Base-by-base conservation (phyloP, 2,329 filamentous ascomycete species). In the Ophiostoma australiae region DNA sequence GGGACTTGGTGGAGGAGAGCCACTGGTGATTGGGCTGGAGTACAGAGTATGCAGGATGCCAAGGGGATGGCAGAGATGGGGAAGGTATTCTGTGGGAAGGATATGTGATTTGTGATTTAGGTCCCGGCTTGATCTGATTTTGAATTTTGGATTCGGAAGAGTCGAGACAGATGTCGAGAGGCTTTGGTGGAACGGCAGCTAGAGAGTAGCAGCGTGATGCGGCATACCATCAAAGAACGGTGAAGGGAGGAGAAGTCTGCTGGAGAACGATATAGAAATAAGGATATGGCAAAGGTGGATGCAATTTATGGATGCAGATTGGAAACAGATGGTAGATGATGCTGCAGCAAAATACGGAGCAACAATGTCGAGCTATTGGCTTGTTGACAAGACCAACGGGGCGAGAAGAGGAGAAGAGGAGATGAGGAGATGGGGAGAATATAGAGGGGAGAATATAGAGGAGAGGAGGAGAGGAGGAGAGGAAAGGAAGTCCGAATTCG, bases 251-350 rank as follows among this genome's bases (percentile, higher is more conserved):
- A 27, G 52, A 7, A 27, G n/a, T 27, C 52, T 13, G 27, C 58
- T 63, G 58, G 58, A 63, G 58, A 63, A 63, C 13, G 27, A 63
- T 63, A 63, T 63, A 63, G 58, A 63, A 58, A 33, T 63, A 63
- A 63, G 27, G 52, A 23, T 58, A 58, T 58, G 27, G 58, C 27
- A 63, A 58, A 63, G 58, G 23, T 33, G 58, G 58, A 63, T 63
- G 58, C 58, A 63, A 63, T 20, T 58, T 33, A 63, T 33, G 58
- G 58, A 63, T 33, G 58, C 27, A 63, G 58, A 63, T 63, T 63
- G 58, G 27, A 58, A 27, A 63, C 27, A 33, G 52, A 33, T 63
- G 58, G 33, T 33, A 15, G 58, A 63, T 23, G 58, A 63, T 33
- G 58, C 6, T 61, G 55, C 6, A 61, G 33, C 33, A 33, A 33